These are phyloP conservation scores for Russula brevipes DNA, from an alignment of 768 basidiomycete genomes.

Conservation along the genomic window DNA sequence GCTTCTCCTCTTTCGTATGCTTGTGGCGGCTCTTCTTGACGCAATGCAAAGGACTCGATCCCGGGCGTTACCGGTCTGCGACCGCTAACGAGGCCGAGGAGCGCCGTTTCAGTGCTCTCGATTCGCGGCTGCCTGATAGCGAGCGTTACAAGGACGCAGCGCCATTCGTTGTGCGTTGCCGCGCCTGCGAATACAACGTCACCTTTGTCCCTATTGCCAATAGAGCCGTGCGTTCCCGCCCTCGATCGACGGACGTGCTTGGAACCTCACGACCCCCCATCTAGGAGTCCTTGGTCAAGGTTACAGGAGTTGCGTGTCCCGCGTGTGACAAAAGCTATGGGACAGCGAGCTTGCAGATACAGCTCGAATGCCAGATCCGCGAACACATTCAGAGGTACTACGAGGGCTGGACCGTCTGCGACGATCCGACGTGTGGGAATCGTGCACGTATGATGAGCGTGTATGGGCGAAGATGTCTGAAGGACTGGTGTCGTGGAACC, in stretches of 20 bases:
- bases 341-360: slow-evolving; percentile 63
- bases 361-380: slow-evolving; percentile 85
- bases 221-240: slow-evolving; percentile 42
- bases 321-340: slow-evolving; percentile 53
- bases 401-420: slow-evolving; percentile 82
- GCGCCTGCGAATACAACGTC: slow-evolving; percentile 57
- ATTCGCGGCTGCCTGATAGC: slow-evolving; percentile 82
- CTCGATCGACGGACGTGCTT: not conserved
- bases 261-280: not conserved
- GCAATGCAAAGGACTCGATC: slow-evolving; percentile 48
- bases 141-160: slow-evolving; percentile 79
- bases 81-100: slow-evolving; percentile 46
- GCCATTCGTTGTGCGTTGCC: slow-evolving; percentile 72
- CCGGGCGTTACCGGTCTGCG: slow-evolving; percentile 46
- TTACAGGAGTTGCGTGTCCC: slow-evolving; percentile 65
- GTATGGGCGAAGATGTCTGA: slow-evolving; percentile 78
- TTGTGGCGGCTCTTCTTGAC: not conserved
- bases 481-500: slow-evolving; percentile 58
- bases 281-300: slow-evolving; percentile 62
- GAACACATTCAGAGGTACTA: slow-evolving; percentile 76
- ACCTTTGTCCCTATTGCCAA: slow-evolving; percentile 57
- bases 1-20: slow-evolving; percentile 23
- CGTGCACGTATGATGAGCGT: slow-evolving; percentile 93
- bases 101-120: slow-evolving; percentile 68
- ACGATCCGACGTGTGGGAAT: slow-evolving; percentile 77